A percentile compares a stretch with the other conserved stretches of the same genome.
Conservation (phyloP, 257 asterid genomes). For the Catharanthus roseus region DNA sequence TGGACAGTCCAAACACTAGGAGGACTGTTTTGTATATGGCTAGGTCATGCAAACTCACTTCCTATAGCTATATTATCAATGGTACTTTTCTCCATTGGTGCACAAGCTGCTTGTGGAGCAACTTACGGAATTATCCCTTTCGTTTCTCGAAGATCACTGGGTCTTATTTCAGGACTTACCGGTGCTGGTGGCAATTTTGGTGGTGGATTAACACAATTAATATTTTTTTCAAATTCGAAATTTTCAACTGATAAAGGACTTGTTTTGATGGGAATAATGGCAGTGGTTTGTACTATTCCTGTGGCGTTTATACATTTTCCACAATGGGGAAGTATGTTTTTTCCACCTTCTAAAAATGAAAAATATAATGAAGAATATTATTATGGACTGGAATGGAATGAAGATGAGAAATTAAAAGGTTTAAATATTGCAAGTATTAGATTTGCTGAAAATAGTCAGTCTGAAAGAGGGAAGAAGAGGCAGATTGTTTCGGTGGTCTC, state of each 20-base stretch:
- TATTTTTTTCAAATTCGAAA: slow-evolving; percentile 35
- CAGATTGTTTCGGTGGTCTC: slow-evolving; percentile 9
- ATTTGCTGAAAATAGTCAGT: slow-evolving; percentile 53
- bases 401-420: slow-evolving; percentile 43
- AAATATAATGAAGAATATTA: slow-evolving; percentile 39
- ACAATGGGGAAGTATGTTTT: slow-evolving; percentile 70
- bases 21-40: slow-evolving; percentile 41
- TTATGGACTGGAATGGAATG: slow-evolving; percentile 44
- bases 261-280: slow-evolving; percentile 49
- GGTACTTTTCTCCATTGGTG: slow-evolving; percentile 53
- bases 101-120: slow-evolving; percentile 59
- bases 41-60: slow-evolving; percentile 38
- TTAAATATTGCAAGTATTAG: slow-evolving; percentile 46
- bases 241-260: slow-evolving; percentile 34
- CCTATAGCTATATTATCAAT: slow-evolving; percentile 34
- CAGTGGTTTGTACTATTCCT: slow-evolving; percentile 42
- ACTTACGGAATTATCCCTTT: slow-evolving; percentile 49
- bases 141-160: slow-evolving; percentile 46
- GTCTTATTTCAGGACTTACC: slow-evolving; percentile 41
- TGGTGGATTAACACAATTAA: slow-evolving; percentile 45
- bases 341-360: slow-evolving; percentile 31
- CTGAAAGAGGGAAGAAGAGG: slow-evolving; percentile 48
- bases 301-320: slow-evolving; percentile 49
- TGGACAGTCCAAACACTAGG: slow-evolving; percentile 53
- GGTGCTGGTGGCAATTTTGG: slow-evolving; percentile 72